phyloP scores from a whole-genome alignment of 495 filamentous ascomycete species.

The Staphylotrichum tortipilum region DNA sequence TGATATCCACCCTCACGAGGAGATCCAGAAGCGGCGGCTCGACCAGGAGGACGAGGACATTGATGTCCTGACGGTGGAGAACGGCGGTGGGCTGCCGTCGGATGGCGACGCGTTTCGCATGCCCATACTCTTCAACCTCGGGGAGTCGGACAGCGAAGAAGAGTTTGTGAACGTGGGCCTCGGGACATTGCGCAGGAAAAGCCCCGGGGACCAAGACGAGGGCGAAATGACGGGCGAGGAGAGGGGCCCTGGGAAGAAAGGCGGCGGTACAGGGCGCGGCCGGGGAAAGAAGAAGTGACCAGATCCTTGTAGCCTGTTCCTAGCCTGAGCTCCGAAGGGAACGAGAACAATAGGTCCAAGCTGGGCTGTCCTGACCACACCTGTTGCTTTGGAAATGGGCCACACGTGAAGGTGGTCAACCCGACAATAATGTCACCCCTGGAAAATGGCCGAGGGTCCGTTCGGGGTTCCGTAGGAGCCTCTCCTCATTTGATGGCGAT shows the following conservation, averaged over 20 bases:
- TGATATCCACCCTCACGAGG: slow-evolving; percentile 91
- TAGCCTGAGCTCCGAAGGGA: too few species aligned
- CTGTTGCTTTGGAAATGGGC: too few species aligned
- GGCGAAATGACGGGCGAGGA: slow-evolving; percentile 28
- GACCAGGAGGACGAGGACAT: slow-evolving; percentile 80
- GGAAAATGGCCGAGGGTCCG: too few species aligned
- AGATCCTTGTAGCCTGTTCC: too few species aligned
- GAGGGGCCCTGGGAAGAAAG: slow-evolving; percentile 25
- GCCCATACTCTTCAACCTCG: slow-evolving; percentile 78
- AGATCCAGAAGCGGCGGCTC: slow-evolving; percentile 81
- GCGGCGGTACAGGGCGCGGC: slow-evolving; percentile 16
- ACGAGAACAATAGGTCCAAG: too few species aligned
- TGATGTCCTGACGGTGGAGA: slow-evolving; percentile 73
- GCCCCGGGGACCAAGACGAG: slow-evolving; percentile 42
- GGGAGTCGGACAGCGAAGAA: slow-evolving; percentile 68
- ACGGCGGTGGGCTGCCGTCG: slow-evolving; percentile 48
- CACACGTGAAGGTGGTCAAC: too few species aligned
- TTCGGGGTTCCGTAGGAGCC: too few species aligned
- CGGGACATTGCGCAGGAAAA: slow-evolving; percentile 74
- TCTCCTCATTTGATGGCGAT: too few species aligned
- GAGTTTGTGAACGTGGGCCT: slow-evolving; percentile 79
- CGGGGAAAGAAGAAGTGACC: slow-evolving; percentile 13
- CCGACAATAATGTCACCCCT: too few species aligned
- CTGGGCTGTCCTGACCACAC: too few species aligned
- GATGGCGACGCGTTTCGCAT: slow-evolving; percentile 65